These are phyloP conservation scores for Talaromyces atroroseus DNA, from an alignment of 2,329 filamentous ascomycete genomes.

Conservation along the genomic window DNA sequence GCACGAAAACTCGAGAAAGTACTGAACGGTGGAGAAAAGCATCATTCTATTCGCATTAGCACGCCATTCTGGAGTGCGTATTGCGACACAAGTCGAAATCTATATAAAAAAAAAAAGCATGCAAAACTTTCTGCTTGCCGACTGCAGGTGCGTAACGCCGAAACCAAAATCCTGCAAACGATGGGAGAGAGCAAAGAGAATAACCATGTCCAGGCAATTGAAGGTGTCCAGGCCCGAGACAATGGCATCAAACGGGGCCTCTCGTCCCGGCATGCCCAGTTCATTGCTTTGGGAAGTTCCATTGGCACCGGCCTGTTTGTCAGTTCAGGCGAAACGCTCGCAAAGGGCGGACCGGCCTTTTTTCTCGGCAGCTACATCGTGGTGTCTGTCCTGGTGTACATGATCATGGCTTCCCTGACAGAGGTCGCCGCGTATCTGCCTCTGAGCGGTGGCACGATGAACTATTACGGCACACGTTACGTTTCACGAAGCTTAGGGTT, in stretches of 20 bases:
- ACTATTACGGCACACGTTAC: conserved; percentile 39
- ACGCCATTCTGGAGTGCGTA: not conserved
- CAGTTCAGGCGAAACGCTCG: conserved; percentile 49
- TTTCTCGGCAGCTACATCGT: conserved; percentile 49
- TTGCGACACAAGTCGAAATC: not conserved
- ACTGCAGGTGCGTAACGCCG: too few relatives aligned
- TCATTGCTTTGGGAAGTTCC: conserved; percentile 55
- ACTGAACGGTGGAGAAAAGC: not conserved
- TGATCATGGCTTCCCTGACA: conserved; percentile 42
- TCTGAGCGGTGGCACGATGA: conserved; percentile 39
- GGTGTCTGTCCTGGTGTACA: conserved; percentile 43
- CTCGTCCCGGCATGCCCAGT: conserved; percentile 44
- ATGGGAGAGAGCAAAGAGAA: not conserved
- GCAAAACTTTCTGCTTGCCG: too few relatives aligned
- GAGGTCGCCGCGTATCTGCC: conserved; percentile 39
- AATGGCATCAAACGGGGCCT: not conserved
- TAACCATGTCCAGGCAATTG: not conserved
- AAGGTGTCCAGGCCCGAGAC: not conserved
- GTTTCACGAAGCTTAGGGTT: conserved; percentile 39
- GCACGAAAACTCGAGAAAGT: too few relatives aligned
- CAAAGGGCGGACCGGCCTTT: conserved; percentile 47
- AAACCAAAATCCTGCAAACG: too few relatives aligned
- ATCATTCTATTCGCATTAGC: not conserved
- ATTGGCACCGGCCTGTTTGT: conserved; percentile 54
- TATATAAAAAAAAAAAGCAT: too few relatives aligned